Percentiles rank a stretch among this genome's conserved stretches.
These are phyloP conservation scores for Acacia concinna DNA, from an alignment of 331 rosid species.

Conservation along the genomic window DNA sequence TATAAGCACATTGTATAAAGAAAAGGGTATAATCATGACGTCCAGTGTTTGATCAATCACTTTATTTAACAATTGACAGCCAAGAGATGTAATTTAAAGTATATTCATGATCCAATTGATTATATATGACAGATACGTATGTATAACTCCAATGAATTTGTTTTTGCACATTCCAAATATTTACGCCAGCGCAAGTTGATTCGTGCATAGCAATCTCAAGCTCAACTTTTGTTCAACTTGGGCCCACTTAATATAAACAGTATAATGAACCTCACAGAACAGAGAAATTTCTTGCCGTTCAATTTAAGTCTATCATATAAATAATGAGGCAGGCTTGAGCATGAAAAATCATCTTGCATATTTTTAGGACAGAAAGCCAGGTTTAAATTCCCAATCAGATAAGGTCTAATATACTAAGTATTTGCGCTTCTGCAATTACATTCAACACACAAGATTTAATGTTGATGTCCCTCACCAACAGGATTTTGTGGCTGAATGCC, in stretches of 20 bases:
- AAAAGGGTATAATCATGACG: not conserved
- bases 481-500: conserved; percentile 52
- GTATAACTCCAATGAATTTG: conserved; percentile 10
- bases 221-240: conserved; percentile 26
- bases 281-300: conserved; percentile 28
- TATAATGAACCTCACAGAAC: conserved; percentile 28
- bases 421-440: conserved; percentile 29
- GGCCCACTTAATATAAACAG: conserved; percentile 35
- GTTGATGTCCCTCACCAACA: conserved; percentile 47
- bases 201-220: conserved; percentile 17
- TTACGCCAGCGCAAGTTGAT: not conserved
- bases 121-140: conserved; percentile 3
- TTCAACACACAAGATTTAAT: conserved; percentile 40
- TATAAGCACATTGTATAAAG: conserved; percentile 11
- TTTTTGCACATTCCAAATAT: conserved; percentile 10
- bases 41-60: conserved; percentile 8
- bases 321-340: conserved; percentile 32
- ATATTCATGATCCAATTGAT: conserved; percentile 11
- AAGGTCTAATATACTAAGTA: conserved; percentile 10
- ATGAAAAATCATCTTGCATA: conserved; percentile 30
- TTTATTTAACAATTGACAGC: conserved; percentile 5
- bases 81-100: conserved; percentile 17
- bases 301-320: conserved; percentile 30
- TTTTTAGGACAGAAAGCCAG: conserved; percentile 21
- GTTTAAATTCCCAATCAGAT: conserved; percentile 29